A percentile compares a stretch with the other conserved stretches of the same genome.
Evolutionary conservation across 2,329 filamentous ascomycete genomes (phyloP).

Genomic region (Zasmidium angulare): DNA sequence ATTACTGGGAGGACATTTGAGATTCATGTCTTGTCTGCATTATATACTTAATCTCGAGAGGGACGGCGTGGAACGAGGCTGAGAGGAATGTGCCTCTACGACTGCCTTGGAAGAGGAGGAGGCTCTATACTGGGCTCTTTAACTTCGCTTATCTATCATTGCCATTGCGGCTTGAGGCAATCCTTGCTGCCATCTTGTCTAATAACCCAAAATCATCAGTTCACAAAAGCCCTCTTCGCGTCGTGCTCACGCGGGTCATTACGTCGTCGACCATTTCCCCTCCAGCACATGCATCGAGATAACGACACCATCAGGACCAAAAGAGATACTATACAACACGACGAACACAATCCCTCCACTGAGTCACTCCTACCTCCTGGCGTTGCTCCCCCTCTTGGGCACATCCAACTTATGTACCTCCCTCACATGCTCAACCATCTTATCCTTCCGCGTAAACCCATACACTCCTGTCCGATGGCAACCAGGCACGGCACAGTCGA

Average conservation of each 20-base stretch:
- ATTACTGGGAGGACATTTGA: slow-evolving; percentile 2
- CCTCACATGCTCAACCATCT: slow-evolving; percentile 58
- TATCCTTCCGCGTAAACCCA: slow-evolving; percentile 59
- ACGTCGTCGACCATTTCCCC: too few relatives aligned
- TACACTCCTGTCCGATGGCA: slow-evolving; percentile 46
- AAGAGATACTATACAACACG: background rate
- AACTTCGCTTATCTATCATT: too few relatives aligned
- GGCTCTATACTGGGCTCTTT: too few relatives aligned
- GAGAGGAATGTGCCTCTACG: background rate
- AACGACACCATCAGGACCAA: background rate
- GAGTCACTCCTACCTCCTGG: background rate
- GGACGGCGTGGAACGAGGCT: background rate
- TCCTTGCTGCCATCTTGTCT: too few relatives aligned
- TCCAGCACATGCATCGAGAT: background rate
- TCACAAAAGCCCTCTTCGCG: too few relatives aligned
- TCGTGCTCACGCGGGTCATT: too few relatives aligned
- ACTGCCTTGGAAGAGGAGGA: too few relatives aligned
- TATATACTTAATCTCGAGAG: background rate
- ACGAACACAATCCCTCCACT: background rate
- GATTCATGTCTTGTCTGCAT: background rate
- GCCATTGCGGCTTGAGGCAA: too few relatives aligned
- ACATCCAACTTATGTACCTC: slow-evolving; percentile 55
- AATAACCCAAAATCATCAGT: too few relatives aligned
- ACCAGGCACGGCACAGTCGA: slow-evolving; percentile 45
- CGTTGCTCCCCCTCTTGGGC: slow-evolving; percentile 33